These are phyloP conservation scores for Salix caprea DNA, from an alignment of 345 rosid genomes.

Conservation along the genomic window DNA sequence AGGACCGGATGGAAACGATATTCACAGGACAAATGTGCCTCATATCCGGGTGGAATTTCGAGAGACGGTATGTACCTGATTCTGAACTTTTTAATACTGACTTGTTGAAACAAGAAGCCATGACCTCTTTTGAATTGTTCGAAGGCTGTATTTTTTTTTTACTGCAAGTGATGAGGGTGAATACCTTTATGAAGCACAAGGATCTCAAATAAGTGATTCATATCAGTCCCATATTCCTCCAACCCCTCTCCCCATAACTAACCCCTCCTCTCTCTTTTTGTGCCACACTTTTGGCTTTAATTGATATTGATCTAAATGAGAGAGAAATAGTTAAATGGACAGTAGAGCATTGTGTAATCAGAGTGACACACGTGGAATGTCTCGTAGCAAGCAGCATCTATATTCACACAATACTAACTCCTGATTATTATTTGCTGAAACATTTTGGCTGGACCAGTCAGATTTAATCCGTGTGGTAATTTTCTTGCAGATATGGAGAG, in stretches of 20 bases:
- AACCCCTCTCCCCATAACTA: background rate
- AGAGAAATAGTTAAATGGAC: background rate
- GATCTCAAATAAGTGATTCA: background rate
- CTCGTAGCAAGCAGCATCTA: background rate
- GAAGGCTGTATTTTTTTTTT: background rate
- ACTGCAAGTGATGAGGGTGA: background rate
- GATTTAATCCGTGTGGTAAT: background rate
- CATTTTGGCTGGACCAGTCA: background rate
- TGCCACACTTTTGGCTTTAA: background rate
- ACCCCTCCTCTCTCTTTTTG: background rate
- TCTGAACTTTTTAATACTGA: background rate
- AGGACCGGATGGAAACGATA: constrained; percentile 93
- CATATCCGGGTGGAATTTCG: constrained; percentile 95
- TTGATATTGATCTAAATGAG: background rate
- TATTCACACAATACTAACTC: background rate
- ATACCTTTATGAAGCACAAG: background rate
- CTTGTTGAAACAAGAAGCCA: background rate
- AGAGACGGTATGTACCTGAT: constrained; percentile 49
- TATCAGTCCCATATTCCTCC: background rate
- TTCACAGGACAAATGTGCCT: constrained; percentile 90
- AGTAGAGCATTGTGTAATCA: background rate
- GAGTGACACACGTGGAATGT: background rate
- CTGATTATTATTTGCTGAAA: background rate
- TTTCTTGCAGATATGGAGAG: constrained; percentile 75
- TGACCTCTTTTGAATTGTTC: background rate